phyloP scores from a whole-genome alignment of 2,329 filamentous ascomycete species.

The Alternaria atra region DNA sequence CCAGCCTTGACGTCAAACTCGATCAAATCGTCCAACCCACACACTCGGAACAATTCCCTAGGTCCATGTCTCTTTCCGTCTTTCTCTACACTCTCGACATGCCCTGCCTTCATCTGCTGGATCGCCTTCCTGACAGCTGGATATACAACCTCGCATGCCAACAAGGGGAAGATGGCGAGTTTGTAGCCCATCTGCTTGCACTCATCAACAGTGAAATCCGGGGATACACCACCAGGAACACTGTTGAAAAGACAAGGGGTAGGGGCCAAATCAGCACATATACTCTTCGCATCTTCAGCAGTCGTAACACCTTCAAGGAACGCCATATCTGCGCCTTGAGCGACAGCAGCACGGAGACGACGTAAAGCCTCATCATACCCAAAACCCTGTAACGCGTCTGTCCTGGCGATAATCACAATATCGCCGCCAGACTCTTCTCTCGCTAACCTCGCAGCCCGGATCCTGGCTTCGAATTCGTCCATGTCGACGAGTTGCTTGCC shows the following conservation, averaged over 20 bases:
- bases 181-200: constrained; percentile 66
- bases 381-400: constrained; percentile 66
- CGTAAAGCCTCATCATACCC: constrained; percentile 66
- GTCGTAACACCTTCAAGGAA: constrained; percentile 68
- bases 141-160: constrained; percentile 46
- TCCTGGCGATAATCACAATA: constrained; percentile 71
- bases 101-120: constrained; percentile 41
- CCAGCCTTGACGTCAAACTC: constrained; percentile 60
- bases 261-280: constrained; percentile 59
- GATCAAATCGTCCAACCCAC: constrained; percentile 62
- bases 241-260: constrained; percentile 66
- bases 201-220: constrained; percentile 62
- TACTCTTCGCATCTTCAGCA: constrained; percentile 59
- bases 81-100: constrained; percentile 49
- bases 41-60: constrained; percentile 61
- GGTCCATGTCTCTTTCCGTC: constrained; percentile 57
- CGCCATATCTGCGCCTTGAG: constrained; percentile 66
- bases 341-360: constrained; percentile 61
- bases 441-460: constrained; percentile 64
- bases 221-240: constrained; percentile 65
- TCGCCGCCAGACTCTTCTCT: constrained; percentile 61
- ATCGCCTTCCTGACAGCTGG: constrained; percentile 43
- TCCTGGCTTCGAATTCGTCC: constrained; percentile 63
- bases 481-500: constrained; percentile 67
- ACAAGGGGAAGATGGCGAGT: constrained; percentile 65